These are phyloP conservation scores for Sarcomyxa edulis DNA, from an alignment of 768 basidiomycete species.

Conservation along the genomic window DNA sequence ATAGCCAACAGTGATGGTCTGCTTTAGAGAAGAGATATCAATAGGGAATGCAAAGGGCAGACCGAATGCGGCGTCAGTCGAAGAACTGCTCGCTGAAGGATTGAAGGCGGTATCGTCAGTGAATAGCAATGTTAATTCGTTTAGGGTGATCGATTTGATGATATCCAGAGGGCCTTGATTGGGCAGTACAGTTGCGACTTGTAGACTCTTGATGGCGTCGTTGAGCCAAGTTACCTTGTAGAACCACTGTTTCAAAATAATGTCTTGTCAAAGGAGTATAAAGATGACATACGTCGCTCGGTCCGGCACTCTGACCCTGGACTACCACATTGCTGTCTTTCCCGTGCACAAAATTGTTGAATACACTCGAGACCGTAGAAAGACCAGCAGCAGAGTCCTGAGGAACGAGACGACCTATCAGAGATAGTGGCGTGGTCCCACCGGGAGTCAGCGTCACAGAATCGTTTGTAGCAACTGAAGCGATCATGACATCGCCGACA, in stretches of 20 bases:
- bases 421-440: conserved; percentile 43
- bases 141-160: conserved; percentile 59
- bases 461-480: conserved; percentile 45
- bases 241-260: too few relatives aligned
- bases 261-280: background rate
- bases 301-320: conserved; percentile 52
- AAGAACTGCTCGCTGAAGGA: conserved; percentile 53
- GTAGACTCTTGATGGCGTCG: conserved; percentile 59
- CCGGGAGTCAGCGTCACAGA: conserved; percentile 50
- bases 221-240: conserved; percentile 71
- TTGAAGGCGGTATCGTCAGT: conserved; percentile 49
- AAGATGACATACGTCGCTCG: conserved; percentile 39
- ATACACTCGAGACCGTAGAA: conserved; percentile 54
- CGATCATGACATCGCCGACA: conserved; percentile 48
- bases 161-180: conserved; percentile 56
- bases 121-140: conserved; percentile 56
- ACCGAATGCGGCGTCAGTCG: conserved; percentile 58
- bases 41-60: conserved; percentile 68
- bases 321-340: conserved; percentile 55
- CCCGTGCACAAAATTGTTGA: conserved; percentile 70
- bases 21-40: conserved; percentile 57
- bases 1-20: conserved; percentile 50
- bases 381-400: conserved; percentile 50
- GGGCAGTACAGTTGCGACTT: conserved; percentile 54
- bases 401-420: conserved; percentile 61